Evolutionary conservation across 2,329 filamentous ascomycete species (phyloP).

Genomic region (Xylaria sp.): DNA sequence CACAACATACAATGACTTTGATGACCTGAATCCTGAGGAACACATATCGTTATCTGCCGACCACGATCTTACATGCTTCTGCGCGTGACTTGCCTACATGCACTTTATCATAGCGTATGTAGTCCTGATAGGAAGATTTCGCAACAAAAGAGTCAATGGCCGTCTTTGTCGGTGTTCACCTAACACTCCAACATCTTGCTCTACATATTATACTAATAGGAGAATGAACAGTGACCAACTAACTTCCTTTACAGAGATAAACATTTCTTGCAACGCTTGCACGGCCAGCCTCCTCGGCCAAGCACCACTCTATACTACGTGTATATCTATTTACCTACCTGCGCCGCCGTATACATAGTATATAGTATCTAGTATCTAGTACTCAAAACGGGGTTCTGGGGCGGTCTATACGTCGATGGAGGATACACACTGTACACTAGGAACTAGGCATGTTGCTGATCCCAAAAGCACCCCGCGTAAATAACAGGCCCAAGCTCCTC

Average conservation of each 20-base stretch:
- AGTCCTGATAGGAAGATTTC: neutral
- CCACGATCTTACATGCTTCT: neutral
- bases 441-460: slow-evolving; percentile 20
- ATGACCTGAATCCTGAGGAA: slow-evolving; percentile 10
- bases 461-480: slow-evolving; percentile 41
- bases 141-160: neutral
- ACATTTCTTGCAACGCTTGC: neutral
- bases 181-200: neutral
- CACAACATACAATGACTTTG: slow-evolving; percentile 26
- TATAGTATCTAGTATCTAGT: slow-evolving; percentile 1
- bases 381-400: slow-evolving; percentile 37
- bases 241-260: neutral
- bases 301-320: neutral
- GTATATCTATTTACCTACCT: neutral
- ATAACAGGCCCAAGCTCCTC: slow-evolving; percentile 44
- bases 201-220: neutral
- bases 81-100: neutral
- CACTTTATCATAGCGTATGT: neutral
- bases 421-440: slow-evolving; percentile 20
- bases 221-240: neutral
- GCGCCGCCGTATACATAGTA: neutral
- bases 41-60: slow-evolving; percentile 8
- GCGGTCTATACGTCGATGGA: slow-evolving; percentile 6
- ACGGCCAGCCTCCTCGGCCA: too few relatives aligned
- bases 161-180: neutral